Percentiles rank a stretch among this genome's conserved stretches.
Conservation (phyloP, 805 yeast genomes). For the Hermanozyma aechmeae region DNA sequence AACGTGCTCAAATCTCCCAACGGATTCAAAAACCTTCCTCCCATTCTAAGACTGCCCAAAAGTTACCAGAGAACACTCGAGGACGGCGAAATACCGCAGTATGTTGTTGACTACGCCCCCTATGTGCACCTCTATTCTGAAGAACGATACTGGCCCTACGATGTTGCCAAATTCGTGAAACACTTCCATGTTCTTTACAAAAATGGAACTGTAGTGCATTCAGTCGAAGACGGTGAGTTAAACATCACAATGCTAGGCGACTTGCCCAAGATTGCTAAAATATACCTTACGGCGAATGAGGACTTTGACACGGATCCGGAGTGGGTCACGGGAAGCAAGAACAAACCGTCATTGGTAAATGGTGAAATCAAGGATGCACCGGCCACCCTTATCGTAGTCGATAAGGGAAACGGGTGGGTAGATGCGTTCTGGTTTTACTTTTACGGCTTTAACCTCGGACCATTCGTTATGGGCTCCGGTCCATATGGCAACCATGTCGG, state of each 20-base stretch:
- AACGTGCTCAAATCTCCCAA: constrained; percentile 18
- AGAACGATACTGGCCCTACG: constrained; percentile 79
- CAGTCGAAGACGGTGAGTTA: constrained; percentile 20
- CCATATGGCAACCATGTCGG: constrained; percentile 97
- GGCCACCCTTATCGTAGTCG: constrained; percentile 72
- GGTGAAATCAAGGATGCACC: constrained; percentile 75
- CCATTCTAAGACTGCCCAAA: constrained; percentile 24
- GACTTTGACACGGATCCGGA: constrained; percentile 68
- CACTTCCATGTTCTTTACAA: constrained; percentile 51
- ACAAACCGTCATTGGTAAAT: constrained; percentile 59
- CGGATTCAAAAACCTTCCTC: constrained; percentile 23
- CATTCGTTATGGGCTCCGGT: constrained; percentile 94
- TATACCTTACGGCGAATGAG: constrained; percentile 55
- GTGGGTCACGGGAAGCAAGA: constrained; percentile 72
- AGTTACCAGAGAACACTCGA: constrained; percentile 26
- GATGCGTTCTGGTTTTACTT: constrained; percentile 97
- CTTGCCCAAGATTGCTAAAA: constrained; percentile 20
- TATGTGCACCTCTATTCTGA: constrained; percentile 81
- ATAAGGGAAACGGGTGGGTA: constrained; percentile 90
- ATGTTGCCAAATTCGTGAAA: constrained; percentile 56
- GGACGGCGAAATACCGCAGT: constrained; percentile 54
- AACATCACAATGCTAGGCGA: constrained; percentile 22
- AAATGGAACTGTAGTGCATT: constrained; percentile 35
- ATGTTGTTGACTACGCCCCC: constrained; percentile 62
- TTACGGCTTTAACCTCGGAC: constrained; percentile 89